Percentiles rank a stretch among this genome's conserved stretches.
Evolutionary conservation across 306 rosid genomes (phyloP).

Genomic region (Senna siamea): DNA sequence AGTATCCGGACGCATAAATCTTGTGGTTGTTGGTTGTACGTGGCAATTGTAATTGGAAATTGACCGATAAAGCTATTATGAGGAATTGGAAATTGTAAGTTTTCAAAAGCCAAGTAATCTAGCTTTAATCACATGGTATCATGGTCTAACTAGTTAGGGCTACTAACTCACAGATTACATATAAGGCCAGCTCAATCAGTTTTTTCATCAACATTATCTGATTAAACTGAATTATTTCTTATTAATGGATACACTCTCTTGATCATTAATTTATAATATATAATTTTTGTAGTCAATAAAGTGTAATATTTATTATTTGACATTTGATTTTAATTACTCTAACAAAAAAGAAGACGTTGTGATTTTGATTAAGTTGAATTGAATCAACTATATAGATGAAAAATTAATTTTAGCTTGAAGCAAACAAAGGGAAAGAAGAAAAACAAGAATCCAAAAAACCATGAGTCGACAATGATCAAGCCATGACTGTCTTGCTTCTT

Average conservation of each 20-base stretch:
- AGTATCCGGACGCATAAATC: too few species aligned
- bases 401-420: not conserved
- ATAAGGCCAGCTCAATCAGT: too few species aligned
- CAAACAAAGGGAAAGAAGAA: not conserved
- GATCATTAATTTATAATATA: not conserved
- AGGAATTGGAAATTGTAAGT: slow-evolving; percentile 42
- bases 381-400: too few species aligned
- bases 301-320: not conserved
- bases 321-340: too few species aligned
- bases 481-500: too few species aligned
- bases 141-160: not conserved
- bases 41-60: slow-evolving; percentile 44
- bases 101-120: slow-evolving; percentile 26
- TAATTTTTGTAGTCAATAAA: too few species aligned
- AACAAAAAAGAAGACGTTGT: not conserved
- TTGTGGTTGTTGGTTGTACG: slow-evolving; percentile 27
- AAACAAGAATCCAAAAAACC: not conserved
- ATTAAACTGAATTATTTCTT: not conserved
- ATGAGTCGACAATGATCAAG: too few species aligned
- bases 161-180: not conserved
- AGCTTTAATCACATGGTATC: slow-evolving; percentile 42
- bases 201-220: too few species aligned
- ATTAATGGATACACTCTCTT: too few species aligned
- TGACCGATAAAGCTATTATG: slow-evolving; percentile 43
- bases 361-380: too few species aligned